These are phyloP conservation scores for Pythium biforme DNA, from an alignment of 352 stramenopile species.

Conservation along the genomic window DNA sequence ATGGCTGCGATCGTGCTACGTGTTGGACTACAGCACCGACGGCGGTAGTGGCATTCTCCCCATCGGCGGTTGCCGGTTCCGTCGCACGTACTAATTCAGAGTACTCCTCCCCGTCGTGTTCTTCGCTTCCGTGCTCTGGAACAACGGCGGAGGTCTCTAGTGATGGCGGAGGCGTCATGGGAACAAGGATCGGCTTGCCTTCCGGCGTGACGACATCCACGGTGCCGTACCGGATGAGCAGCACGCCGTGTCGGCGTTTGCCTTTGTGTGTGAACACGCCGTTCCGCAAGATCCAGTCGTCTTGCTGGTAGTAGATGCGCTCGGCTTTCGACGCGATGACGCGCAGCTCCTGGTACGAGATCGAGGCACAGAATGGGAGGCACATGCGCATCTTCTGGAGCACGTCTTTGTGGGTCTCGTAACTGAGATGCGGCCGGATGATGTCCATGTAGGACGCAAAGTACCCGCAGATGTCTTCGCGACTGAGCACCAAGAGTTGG, in stretches of 20 bases:
- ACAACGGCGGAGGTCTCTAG: background rate
- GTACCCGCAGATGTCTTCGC: constrained; percentile 57
- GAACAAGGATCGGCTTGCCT: constrained; percentile 7
- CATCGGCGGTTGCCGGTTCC: background rate
- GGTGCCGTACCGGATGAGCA: constrained; percentile 23
- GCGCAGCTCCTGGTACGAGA: constrained; percentile 60
- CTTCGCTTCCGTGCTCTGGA: constrained; percentile 3
- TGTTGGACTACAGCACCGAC: too few relatives aligned
- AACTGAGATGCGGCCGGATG: constrained; percentile 51
- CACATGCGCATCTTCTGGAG: constrained; percentile 40
- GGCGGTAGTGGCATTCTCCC: background rate
- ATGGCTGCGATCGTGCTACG: too few relatives aligned
- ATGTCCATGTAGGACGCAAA: constrained; percentile 69
- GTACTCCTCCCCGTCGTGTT: background rate
- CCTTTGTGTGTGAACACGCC: constrained; percentile 25
- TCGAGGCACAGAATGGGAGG: constrained; percentile 39
- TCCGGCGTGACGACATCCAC: constrained; percentile 23
- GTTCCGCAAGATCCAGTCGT: constrained; percentile 47
- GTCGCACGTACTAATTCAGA: background rate
- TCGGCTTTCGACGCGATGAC: constrained; percentile 45
- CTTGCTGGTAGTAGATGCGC: constrained; percentile 35
- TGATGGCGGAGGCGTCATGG: background rate
- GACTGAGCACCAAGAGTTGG: constrained; percentile 48
- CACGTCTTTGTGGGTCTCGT: constrained; percentile 52
- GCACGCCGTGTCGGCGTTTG: constrained; percentile 12